Percentiles rank a stretch among this genome's conserved stretches.
Conservation (phyloP, 805 yeast genomes). For the Metschnikowia corniflorae region DNA sequence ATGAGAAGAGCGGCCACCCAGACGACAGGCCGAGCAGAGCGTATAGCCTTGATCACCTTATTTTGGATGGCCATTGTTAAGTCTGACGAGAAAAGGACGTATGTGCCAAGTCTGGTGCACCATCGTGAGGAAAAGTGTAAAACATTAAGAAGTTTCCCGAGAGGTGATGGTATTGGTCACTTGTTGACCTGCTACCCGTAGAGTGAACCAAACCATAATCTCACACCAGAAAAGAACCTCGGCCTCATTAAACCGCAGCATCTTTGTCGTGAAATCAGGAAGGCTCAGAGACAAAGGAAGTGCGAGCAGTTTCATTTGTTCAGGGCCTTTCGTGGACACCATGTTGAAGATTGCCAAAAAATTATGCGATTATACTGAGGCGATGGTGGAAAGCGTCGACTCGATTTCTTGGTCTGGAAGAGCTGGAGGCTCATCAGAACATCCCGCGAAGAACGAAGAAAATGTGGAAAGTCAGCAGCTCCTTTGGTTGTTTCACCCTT, state of each 20-base stretch:
- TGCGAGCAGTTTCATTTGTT: slow-evolving; percentile 38
- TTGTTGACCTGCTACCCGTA: slow-evolving; percentile 25
- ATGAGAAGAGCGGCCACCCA: slow-evolving; percentile 47
- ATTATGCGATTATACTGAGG: slow-evolving; percentile 73
- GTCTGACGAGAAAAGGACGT: slow-evolving; percentile 49
- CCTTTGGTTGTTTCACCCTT: slow-evolving; percentile 62
- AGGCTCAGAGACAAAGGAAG: slow-evolving; percentile 25
- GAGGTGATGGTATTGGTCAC: slow-evolving; percentile 19
- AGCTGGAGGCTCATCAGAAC: slow-evolving; percentile 80
- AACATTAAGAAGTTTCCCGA: slow-evolving; percentile 12
- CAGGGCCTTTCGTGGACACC: slow-evolving; percentile 36
- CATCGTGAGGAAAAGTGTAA: slow-evolving; percentile 28
- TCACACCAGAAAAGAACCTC: slow-evolving; percentile 50
- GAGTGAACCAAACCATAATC: slow-evolving; percentile 33
- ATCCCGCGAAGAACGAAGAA: slow-evolving; percentile 87
- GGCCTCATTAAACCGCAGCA: slow-evolving; percentile 42
- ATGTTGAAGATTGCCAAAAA: slow-evolving; percentile 53
- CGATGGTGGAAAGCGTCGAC: slow-evolving; percentile 74
- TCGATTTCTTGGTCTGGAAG: slow-evolving; percentile 94
- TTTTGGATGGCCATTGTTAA: slow-evolving; percentile 19
- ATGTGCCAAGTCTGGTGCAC: slow-evolving; percentile 46
- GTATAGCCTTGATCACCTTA: slow-evolving; percentile 18
- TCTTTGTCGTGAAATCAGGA: slow-evolving; percentile 26
- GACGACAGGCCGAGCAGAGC: slow-evolving; percentile 44
- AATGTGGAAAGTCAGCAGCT: slow-evolving; percentile 83